A percentile compares a stretch with the other conserved stretches of the same genome.
Evolutionary conservation across 306 rosid species (phyloP).

Genomic region (Quercus glauca): DNA sequence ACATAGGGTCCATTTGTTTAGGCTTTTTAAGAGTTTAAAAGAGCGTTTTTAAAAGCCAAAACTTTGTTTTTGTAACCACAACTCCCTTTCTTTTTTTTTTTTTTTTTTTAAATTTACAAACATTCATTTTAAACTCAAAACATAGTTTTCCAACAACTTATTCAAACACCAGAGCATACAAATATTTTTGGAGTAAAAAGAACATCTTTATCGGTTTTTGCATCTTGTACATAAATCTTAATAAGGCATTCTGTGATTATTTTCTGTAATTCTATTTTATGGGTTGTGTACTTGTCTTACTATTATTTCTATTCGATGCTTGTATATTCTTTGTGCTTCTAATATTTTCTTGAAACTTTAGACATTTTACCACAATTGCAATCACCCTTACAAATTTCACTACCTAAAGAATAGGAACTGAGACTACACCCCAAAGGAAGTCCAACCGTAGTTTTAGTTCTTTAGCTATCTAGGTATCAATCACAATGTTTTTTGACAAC

Average conservation of each 20-base stretch:
- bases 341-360: not conserved
- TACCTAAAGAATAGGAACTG: no score
- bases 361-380: not conserved
- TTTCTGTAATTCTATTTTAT: not conserved
- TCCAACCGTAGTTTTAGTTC: no score
- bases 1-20: no score
- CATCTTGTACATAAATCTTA: not conserved
- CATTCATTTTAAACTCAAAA: no score
- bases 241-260: not conserved
- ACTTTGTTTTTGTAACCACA: no score
- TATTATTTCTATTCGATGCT: not conserved
- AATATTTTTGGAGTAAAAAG: not conserved
- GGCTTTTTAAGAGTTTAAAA: no score
- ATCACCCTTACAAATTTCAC: not conserved
- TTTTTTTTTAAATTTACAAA: no score
- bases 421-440: no score
- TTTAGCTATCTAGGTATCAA: not conserved
- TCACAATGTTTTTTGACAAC: not conserved
- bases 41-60: no score
- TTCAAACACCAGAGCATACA: not conserved
- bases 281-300: not conserved
- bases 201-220: not conserved
- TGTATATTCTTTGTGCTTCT: not conserved
- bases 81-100: no score
- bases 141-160: not conserved